phyloP scores from a whole-genome alignment of 1,284 basidiomycete genomes.

The Cutaneotrichosporon spelunceum region DNA sequence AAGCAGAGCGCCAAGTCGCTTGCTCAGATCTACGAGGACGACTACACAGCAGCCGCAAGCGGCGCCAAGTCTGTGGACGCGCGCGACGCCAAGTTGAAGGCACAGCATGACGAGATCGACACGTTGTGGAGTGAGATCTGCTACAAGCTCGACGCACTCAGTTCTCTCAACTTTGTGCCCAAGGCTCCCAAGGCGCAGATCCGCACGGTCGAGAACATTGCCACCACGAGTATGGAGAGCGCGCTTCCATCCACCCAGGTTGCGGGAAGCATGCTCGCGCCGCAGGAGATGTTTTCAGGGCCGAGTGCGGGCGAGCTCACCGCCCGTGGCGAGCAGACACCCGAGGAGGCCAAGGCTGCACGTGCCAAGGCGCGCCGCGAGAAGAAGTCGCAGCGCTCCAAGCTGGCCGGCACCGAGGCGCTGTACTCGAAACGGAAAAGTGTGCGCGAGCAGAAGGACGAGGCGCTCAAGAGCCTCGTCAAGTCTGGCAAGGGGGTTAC shows the following conservation, averaged over 20 bases:
- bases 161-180: slow-evolving; percentile 92
- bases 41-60: slow-evolving; percentile 66
- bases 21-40: slow-evolving; percentile 94
- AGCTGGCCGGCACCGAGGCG: slow-evolving; percentile 65
- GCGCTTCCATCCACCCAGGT: slow-evolving; percentile 80
- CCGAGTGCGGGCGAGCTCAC: slow-evolving; percentile 60
- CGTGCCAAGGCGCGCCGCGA: slow-evolving; percentile 71
- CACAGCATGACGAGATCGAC: slow-evolving; percentile 85
- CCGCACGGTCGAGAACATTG: slow-evolving; percentile 76
- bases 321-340: slow-evolving; percentile 75
- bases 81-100: slow-evolving; percentile 79
- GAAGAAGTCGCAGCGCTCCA: slow-evolving; percentile 67
- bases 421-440: slow-evolving; percentile 60
- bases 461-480: slow-evolving; percentile 70
- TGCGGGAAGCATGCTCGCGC: slow-evolving; percentile 77
- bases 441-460: slow-evolving; percentile 75
- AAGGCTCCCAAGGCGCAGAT: slow-evolving; percentile 94
- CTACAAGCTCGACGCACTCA: slow-evolving; percentile 85
- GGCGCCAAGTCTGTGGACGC: slow-evolving; percentile 61
- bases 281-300: slow-evolving; percentile 79
- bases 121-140: slow-evolving; percentile 80
- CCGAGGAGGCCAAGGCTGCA: slow-evolving; percentile 72
- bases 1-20: slow-evolving; percentile 81
- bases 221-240: slow-evolving; percentile 83
- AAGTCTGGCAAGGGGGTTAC: slow-evolving; percentile 78